Evolutionary conservation across 768 basidiomycete species (phyloP), one percentile per base, ranked within the genome.

Genomic region (Agrocybe chaxingu): DNA sequence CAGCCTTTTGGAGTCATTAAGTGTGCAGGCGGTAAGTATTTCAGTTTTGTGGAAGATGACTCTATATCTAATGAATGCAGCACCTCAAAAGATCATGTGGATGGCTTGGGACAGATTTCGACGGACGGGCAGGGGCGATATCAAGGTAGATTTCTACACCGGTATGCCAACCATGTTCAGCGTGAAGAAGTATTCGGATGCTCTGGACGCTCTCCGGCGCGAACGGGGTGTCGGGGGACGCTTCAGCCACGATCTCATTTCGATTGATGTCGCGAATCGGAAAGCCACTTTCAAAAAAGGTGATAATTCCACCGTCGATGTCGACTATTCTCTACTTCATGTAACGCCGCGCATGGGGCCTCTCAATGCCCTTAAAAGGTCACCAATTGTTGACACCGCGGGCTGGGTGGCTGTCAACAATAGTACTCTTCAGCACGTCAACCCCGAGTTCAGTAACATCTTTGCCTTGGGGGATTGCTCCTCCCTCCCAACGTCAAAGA

Each of bases 141-240:
- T 88, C 57, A 74, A 81, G 45, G 63, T 89, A 53, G 81, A 90
- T 51, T 96, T 96, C 65, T 87, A 87, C 66, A 91, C 87, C 30
- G 94, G 92, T 53, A 89, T 86, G 88, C 92, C 93, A 12, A 79
- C 87, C 39, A 98, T 99, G 95, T 98, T 99, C 71, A 81, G 84
- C 58, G 95, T 97, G 48, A 93, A 94, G 62, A 95, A 98, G 67
- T 99, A 98, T 70, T 87, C 91, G 3, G 88, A 95, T 54, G 91
- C 87, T 4, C 76, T 98, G 41, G 77, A 97, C 41, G 71, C 74
- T 13, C 74, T 98, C 48, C 83, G 96, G 39, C 62, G 85, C 36
- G 69, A 89, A 60, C 88, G 96, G 41, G 85, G 86, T 51, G 78
- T 98, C 50, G 84, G 79, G n/a, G 93, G 79, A 0, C 68, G 79